phyloP scores from a whole-genome alignment of 2,329 filamentous ascomycete genomes.

The Botrytis elliptica region DNA sequence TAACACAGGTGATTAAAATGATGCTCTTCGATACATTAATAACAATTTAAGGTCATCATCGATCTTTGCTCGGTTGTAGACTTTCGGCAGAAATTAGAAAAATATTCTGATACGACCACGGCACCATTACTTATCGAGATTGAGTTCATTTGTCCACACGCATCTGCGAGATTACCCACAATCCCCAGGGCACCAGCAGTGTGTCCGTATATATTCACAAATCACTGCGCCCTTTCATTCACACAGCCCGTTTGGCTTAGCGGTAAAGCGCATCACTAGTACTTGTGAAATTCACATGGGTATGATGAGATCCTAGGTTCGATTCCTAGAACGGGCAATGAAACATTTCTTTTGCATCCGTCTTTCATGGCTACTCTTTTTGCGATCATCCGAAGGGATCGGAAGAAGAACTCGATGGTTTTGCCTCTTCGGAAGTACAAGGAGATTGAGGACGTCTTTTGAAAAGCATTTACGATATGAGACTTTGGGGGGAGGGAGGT shows the following conservation, averaged over 20 bases:
- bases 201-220: not conserved
- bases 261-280: conserved; percentile 18
- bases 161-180: not conserved
- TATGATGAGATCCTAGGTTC: conserved; percentile 12
- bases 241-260: conserved; percentile 8
- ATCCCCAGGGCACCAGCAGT: not conserved
- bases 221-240: fast-evolving
- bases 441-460: too few species aligned
- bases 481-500: too few species aligned
- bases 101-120: not conserved
- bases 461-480: too few species aligned
- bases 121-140: not conserved
- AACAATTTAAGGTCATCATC: not conserved
- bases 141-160: not conserved
- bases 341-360: not conserved
- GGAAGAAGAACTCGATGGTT: too few species aligned
- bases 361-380: too few species aligned
- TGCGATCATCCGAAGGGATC: too few species aligned
- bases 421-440: too few species aligned
- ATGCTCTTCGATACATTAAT: not conserved
- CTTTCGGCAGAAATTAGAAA: not conserved
- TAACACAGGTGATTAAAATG: not conserved
- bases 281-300: too few species aligned
- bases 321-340: not conserved
- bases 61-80: not conserved